Evolutionary conservation across 371 early-diverging fungal genomes (phyloP), one percentile per base, ranked within the genome.

Genomic region (Syncephalastrum contaminatum): DNA sequence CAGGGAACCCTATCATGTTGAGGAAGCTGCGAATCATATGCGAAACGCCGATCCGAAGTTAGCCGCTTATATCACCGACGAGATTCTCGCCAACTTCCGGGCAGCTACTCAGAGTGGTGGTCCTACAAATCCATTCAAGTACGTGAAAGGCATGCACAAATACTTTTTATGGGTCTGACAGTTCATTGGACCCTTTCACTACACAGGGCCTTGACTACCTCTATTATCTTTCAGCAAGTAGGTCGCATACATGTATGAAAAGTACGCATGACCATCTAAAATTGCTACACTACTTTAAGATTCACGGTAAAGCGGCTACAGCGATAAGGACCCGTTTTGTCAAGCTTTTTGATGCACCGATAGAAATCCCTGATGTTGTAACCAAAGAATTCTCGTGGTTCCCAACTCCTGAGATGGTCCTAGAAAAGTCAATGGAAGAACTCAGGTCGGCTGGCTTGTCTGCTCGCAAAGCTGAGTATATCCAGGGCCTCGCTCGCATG

Each of bases 181-280:
- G 14, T 50, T 21, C 4, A 1, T 16, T 24, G 15, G 10, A 30
- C 0, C 22, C 30, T n/a, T 50, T 30, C 6, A 19, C 16, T 6
- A 27, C 14, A 24, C 10, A 50, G 24, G 30, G 60, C 69, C 18
- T 50, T 78, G 1, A 51, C 72, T 15, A 55, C 58, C 8, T 52
- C 77, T 7, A 82, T 84, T 39, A 66, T 84, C 8, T 81, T 73
- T 54, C 85, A 84, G 52, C 83, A 82, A 59, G 36, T 30, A 30
- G 5, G 36, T 30, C 36, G 12, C 36, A 30, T 30, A 30, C 12
- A 30, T 12, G 10, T 30, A 30, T 30, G 5, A 25, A 12, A 30
- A 30, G 36, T 30, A 30, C 12, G 10, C 10, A 30, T n/a, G 25
- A 25, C 25, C 36, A 30, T 8, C 36, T 30, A 10, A 30, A 12